Evolutionary conservation across 768 basidiomycete genomes (phyloP).

Genomic region (Boletus eberwhitei): DNA sequence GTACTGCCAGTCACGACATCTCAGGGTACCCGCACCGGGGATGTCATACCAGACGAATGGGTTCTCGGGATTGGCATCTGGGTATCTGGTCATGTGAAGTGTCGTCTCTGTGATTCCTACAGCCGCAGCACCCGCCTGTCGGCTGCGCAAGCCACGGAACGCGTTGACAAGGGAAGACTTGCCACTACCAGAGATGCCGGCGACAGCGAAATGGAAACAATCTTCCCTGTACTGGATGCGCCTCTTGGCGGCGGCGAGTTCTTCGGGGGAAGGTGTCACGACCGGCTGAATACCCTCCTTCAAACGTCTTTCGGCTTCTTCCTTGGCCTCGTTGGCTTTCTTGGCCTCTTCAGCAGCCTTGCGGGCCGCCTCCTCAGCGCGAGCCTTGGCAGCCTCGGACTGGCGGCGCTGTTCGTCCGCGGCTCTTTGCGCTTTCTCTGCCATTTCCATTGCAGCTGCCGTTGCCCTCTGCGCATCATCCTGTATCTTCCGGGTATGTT

Average conservation of each 20-base stretch:
- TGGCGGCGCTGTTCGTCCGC: background rate
- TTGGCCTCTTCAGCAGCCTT: slow-evolving; percentile 13
- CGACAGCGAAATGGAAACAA: slow-evolving; percentile 33
- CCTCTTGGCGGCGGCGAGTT: slow-evolving; percentile 16
- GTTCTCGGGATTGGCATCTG: slow-evolving; percentile 16
- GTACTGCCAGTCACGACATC: slow-evolving; percentile 34
- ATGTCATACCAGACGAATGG: slow-evolving; percentile 35
- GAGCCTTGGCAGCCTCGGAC: background rate
- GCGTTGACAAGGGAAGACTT: slow-evolving; percentile 27
- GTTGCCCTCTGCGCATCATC: background rate
- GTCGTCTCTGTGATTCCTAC: no score
- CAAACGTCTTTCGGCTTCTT: slow-evolving; percentile 17
- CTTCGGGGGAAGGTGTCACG: slow-evolving; percentile 20
- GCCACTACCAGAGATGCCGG: slow-evolving; percentile 33
- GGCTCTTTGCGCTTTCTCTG: background rate
- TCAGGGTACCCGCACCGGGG: slow-evolving; percentile 35
- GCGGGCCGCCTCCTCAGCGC: slow-evolving; percentile 6
- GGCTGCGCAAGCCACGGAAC: no score
- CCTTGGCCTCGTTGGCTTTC: slow-evolving; percentile 4
- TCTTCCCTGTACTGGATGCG: slow-evolving; percentile 23
- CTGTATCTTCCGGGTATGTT: background rate
- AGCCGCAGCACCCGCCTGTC: no score
- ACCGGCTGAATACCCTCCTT: slow-evolving; percentile 28
- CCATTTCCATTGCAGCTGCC: background rate
- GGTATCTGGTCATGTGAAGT: slow-evolving; percentile 15